Conservation (phyloP, 345 rosid genomes). For the Firmiana major region DNA sequence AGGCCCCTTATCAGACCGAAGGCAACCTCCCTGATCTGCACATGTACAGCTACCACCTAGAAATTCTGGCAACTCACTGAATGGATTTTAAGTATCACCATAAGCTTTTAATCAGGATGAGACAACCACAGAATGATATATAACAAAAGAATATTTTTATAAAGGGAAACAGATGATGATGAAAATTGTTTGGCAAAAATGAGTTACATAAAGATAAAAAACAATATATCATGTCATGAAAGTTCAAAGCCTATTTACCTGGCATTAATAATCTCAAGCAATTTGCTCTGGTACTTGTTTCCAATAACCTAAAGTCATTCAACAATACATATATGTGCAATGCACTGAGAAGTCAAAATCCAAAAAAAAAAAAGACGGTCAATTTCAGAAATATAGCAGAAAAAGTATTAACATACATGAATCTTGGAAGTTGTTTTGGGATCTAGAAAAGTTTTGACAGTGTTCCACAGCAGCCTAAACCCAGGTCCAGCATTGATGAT, state of each 20-base stretch:
- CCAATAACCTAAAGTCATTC: conserved; percentile 79
- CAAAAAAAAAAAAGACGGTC: background rate
- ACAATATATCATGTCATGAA: background rate
- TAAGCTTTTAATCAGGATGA: background rate
- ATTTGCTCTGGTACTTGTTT: conserved; percentile 73
- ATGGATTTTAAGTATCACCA: background rate
- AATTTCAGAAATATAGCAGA: conserved; percentile 1
- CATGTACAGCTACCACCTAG: conserved; percentile 91
- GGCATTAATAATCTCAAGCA: conserved; percentile 88
- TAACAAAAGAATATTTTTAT: background rate
- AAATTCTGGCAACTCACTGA: conserved; percentile 91
- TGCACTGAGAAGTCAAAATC: background rate
- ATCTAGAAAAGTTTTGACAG: conserved; percentile 82
- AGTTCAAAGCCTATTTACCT: conserved; percentile 39
- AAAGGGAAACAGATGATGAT: background rate
- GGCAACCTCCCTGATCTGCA: conserved; percentile 89
- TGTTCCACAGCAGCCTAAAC: conserved; percentile 86
- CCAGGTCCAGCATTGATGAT: conserved; percentile 96
- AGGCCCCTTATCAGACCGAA: conserved; percentile 95
- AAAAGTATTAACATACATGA: conserved; percentile 48
- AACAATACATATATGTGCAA: conserved; percentile 3
- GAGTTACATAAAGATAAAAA: background rate
- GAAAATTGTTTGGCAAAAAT: background rate
- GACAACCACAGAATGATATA: background rate
- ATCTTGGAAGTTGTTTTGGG: conserved; percentile 96